These are phyloP conservation scores for Magnusiomyces sp. DNA, from an alignment of 1,139 yeast genomes.

Conservation along the genomic window DNA sequence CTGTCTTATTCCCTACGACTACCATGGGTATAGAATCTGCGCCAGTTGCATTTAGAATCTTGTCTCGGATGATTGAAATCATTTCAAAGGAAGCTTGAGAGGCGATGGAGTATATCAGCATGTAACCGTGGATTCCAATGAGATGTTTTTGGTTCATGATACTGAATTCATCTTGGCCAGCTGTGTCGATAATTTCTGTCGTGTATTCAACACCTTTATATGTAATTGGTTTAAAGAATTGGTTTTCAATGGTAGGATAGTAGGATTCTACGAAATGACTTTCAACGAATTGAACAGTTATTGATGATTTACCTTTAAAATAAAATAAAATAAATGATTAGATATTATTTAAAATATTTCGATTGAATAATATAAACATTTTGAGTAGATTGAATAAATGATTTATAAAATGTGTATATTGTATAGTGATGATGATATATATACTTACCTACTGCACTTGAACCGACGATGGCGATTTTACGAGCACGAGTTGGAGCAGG, in stretches of 20 bases:
- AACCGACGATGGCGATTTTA: constrained; percentile 81
- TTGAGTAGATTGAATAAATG: neutral
- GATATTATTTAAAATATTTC: neutral
- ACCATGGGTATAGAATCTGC: constrained; percentile 69
- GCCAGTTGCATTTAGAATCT: constrained; percentile 70
- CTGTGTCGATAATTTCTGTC: constrained; percentile 83
- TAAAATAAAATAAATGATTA: neutral
- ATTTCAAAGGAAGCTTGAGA: constrained; percentile 74
- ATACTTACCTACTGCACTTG: constrained; percentile 67
- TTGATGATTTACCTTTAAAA: constrained; percentile 57
- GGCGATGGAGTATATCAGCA: constrained; percentile 75
- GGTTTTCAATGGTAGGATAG: constrained; percentile 90
- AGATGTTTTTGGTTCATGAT: constrained; percentile 76
- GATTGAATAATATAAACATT: neutral
- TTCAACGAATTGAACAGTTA: constrained; percentile 81
- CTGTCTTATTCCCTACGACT: constrained; percentile 78
- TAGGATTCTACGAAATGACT: constrained; percentile 83
- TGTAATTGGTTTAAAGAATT: constrained; percentile 63
- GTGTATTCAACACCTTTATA: constrained; percentile 72
- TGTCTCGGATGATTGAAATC: constrained; percentile 71
- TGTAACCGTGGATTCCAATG: constrained; percentile 79
- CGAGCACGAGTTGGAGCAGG: constrained; percentile 43
- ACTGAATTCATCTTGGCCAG: constrained; percentile 85
- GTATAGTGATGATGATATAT: no score
- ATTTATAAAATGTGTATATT: neutral